phyloP scores from a whole-genome alignment of 2,329 filamentous ascomycete species.

The Chrysosporium keratinophilum region DNA sequence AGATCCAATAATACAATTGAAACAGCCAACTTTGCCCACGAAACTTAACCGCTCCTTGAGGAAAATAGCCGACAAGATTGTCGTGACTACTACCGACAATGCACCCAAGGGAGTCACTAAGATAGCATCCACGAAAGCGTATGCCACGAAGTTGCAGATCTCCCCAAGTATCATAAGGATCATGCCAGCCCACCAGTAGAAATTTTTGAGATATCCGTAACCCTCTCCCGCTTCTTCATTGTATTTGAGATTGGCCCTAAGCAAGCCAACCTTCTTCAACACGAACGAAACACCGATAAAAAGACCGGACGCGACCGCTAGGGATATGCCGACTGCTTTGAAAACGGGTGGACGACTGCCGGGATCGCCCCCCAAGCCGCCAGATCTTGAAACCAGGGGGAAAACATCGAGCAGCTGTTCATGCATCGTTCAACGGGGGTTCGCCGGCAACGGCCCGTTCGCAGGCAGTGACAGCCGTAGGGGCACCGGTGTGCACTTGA shows the following conservation, averaged over 20 bases:
- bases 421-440: conserved; percentile 33
- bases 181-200: conserved; percentile 94
- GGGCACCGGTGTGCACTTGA: not conserved
- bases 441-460: conserved; percentile 20
- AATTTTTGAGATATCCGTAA: conserved; percentile 93
- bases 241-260: conserved; percentile 92
- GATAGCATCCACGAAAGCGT: conserved; percentile 93
- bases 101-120: conserved; percentile 87
- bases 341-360: conserved; percentile 48
- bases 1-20: conserved; percentile 86
- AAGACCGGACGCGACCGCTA: conserved; percentile 75
- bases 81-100: conserved; percentile 82
- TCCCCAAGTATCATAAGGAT: conserved; percentile 93
- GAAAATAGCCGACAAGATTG: conserved; percentile 85
- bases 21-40: conserved; percentile 91
- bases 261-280: conserved; percentile 81
- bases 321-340: conserved; percentile 75
- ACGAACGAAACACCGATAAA: conserved; percentile 96
- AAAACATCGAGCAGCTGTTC: conserved; percentile 32
- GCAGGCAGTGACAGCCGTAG: conserved; percentile 7
- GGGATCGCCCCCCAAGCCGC: conserved; percentile 20
- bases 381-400: conserved; percentile 38
- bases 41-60: conserved; percentile 91
- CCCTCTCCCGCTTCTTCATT: conserved; percentile 91
- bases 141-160: conserved; percentile 93